Base-by-base conservation (phyloP, 768 basidiomycete genomes). In the Pulveroboletus sp. region DNA sequence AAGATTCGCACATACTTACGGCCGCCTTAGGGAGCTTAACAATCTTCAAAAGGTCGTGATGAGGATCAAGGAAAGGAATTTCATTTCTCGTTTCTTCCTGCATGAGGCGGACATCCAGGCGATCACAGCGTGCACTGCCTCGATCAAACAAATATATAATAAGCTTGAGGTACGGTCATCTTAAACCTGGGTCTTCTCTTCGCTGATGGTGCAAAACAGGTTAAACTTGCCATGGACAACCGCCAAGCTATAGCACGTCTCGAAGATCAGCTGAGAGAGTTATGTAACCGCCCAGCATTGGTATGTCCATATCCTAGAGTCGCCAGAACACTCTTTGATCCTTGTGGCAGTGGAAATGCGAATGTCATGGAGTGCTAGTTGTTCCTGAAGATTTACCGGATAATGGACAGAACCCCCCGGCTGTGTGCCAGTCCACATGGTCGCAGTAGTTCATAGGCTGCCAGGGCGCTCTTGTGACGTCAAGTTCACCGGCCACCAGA, bases 151-250 rank as follows among this genome's bases (percentile, higher is more conserved):
- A 5, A 28, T 57, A 4, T 51, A 55, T 6, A 27, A 46, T 31
- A 51, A 49, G 9, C 38, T 49, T 37, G 57, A 13, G 26, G 57
- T 55, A 49, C 11, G 41, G 7, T n/a, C n/a, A n/a, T 27, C 18
- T 18, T 39, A 5, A 0, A 27, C 6, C n/a, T 7, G 1, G 3
- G 1, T 7, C 4, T 28, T n/a, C 9, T 24, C 28, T 36, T 31
- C 4, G 26, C 49, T 51, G 33, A 58, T n/a, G 30, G 4, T 1
- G 4, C 38, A 5, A 13, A 13, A 31, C 14, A 58, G 53, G 31
- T 59, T 11, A 59, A 40, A 30, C 43, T 58, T 8, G 49, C 57
- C 14, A 47, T 59, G 1, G 53, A 59, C 32, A 48, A 39, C 40
- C 28, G 43, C 8, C 46, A 46, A 1, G 49, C 44, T 21, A 37